Conservation (phyloP, 306 rosid species). For the Prunus mume region DNA sequence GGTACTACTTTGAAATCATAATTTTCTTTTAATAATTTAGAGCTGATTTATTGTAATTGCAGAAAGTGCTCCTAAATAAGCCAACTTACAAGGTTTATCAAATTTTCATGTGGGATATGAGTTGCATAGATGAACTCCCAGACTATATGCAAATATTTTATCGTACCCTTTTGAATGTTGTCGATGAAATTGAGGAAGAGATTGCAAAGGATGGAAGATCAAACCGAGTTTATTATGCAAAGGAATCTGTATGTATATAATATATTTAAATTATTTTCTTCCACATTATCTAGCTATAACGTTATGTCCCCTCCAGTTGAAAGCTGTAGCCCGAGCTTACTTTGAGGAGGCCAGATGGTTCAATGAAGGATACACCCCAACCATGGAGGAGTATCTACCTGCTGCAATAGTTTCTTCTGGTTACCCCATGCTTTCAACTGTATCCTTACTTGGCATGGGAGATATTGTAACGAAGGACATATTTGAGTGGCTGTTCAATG, state of each 20-base stretch:
- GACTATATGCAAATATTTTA: conserved; percentile 18
- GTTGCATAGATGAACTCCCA: conserved; percentile 15
- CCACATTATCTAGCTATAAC: not conserved
- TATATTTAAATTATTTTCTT: too few species aligned
- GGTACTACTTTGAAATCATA: conserved; percentile 17
- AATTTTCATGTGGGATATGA: conserved; percentile 24
- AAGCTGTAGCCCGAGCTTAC: too few species aligned
- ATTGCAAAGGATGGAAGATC: conserved; percentile 15
- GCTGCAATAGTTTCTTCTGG: not conserved
- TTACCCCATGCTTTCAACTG: not conserved
- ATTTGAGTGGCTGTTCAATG: conserved; percentile 7
- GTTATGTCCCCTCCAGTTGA: not conserved
- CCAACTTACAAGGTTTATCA: not conserved
- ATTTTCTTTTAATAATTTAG: too few species aligned
- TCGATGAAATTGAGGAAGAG: conserved; percentile 25
- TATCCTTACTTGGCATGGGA: conserved; percentile 16
- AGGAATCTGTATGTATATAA: conserved; percentile 9
- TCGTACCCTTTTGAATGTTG: conserved; percentile 4
- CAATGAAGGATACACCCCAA: conserved; percentile 26
- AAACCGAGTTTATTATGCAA: conserved; percentile 9
- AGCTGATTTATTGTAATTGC: not conserved
- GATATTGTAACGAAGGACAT: conserved; percentile 15
- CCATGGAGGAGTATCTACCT: conserved; percentile 31
- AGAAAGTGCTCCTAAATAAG: not conserved
- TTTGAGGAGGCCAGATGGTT: conserved; percentile 46